These are phyloP conservation scores for Cucurbita argyrosperma DNA, from an alignment of 306 rosid species.

Conservation along the genomic window DNA sequence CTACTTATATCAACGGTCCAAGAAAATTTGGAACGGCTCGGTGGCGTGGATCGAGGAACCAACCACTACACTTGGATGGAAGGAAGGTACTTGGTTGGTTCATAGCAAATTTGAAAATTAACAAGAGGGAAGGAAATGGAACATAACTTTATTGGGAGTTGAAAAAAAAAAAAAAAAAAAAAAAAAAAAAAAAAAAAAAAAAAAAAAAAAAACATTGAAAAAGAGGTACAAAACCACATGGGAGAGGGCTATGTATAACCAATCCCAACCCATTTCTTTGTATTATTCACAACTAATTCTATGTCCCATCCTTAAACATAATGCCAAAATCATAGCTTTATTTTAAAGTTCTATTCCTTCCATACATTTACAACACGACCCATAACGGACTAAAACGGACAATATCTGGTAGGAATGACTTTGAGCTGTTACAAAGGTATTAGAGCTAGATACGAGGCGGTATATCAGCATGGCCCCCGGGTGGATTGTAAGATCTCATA, in stretches of 20 bases:
- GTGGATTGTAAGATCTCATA: too few species aligned
- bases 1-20: too few species aligned
- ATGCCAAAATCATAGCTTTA: not conserved
- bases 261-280: not conserved
- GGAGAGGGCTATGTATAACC: not conserved
- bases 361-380: not conserved
- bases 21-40: too few species aligned
- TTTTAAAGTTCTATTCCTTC: not conserved
- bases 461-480: too few species aligned
- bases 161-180: not conserved
- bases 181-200: not conserved
- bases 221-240: constrained; percentile 6
- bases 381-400: too few species aligned
- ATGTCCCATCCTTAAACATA: not conserved
- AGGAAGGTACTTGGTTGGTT: not conserved
- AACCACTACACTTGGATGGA: not conserved
- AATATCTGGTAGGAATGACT: too few species aligned
- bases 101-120: not conserved
- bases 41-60: not conserved
- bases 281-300: not conserved
- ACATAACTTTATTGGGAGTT: constrained; percentile 7
- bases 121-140: not conserved
- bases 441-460: too few species aligned
- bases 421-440: too few species aligned
- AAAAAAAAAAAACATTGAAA: not conserved